Conservation (phyloP, 805 yeast species). For the Candida koratica region DNA sequence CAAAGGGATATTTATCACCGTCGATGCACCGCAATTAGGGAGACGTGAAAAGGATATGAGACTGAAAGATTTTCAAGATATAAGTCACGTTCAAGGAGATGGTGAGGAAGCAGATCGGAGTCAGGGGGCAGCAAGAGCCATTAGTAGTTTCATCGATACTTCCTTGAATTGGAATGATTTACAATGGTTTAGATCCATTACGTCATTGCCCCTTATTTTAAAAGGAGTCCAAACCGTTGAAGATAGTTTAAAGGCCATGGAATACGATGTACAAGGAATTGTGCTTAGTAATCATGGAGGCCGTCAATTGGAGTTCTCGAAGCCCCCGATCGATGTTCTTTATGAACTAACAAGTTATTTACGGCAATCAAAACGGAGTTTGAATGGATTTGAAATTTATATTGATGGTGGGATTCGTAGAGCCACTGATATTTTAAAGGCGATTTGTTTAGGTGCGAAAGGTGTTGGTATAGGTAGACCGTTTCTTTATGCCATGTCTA, state of each 20-base stretch:
- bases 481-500: conserved; percentile 70
- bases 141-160: conserved; percentile 71
- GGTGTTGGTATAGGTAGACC: conserved; percentile 78
- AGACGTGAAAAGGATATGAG: conserved; percentile 87
- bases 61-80: conserved; percentile 49
- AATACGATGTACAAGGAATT: conserved; percentile 58
- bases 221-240: conserved; percentile 69
- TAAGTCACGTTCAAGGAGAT: conserved; percentile 46
- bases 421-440: conserved; percentile 75
- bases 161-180: conserved; percentile 37
- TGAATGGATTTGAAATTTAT: conserved; percentile 55
- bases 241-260: conserved; percentile 57
- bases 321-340: conserved; percentile 59
- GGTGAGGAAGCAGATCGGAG: conserved; percentile 49
- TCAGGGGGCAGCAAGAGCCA: conserved; percentile 83
- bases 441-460: conserved; percentile 71
- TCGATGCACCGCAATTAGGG: conserved; percentile 90
- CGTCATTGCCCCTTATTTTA: conserved; percentile 38
- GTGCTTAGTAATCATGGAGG: conserved; percentile 76
- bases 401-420: conserved; percentile 77
- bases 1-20: conserved; percentile 82
- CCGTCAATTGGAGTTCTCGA: conserved; percentile 60
- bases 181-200: conserved; percentile 37
- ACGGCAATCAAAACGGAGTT: conserved; percentile 30
- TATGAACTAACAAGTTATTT: conserved; percentile 50